phyloP scores from a whole-genome alignment of 2,329 filamentous ascomycete species.

The Arthrobotrys iridis region DNA sequence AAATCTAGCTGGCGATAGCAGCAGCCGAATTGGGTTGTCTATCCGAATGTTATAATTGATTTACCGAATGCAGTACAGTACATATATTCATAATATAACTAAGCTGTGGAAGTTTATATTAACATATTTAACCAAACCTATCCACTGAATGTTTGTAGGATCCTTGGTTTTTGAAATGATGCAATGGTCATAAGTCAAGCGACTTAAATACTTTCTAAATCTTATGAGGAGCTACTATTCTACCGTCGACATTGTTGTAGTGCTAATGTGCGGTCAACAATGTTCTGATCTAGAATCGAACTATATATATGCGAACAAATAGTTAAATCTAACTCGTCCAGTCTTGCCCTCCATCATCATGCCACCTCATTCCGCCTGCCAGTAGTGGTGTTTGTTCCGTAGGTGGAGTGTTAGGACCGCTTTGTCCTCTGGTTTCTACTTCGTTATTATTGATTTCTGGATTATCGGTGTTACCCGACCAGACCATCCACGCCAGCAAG shows the following conservation, averaged over 20 bases:
- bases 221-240: neutral
- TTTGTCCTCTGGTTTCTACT: neutral
- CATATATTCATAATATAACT: no score
- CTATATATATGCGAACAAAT: neutral
- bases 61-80: no score
- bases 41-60: no score
- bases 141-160: no score
- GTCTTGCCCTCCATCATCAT: constrained; percentile 31
- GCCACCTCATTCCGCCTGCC: constrained; percentile 37
- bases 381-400: constrained; percentile 37
- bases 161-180: no score
- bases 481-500: constrained; percentile 43
- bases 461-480: neutral
- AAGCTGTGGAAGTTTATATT: no score
- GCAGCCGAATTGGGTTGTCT: no score
- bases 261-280: neutral
- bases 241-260: neutral
- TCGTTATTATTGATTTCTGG: neutral
- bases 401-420: neutral
- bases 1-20: no score
- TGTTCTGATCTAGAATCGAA: neutral
- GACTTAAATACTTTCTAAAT: neutral
- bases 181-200: neutral
- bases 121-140: no score
- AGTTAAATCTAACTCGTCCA: constrained; percentile 17